Base-by-base conservation (phyloP, 2,329 filamentous ascomycete genomes). In the Penicillium sp. region DNA sequence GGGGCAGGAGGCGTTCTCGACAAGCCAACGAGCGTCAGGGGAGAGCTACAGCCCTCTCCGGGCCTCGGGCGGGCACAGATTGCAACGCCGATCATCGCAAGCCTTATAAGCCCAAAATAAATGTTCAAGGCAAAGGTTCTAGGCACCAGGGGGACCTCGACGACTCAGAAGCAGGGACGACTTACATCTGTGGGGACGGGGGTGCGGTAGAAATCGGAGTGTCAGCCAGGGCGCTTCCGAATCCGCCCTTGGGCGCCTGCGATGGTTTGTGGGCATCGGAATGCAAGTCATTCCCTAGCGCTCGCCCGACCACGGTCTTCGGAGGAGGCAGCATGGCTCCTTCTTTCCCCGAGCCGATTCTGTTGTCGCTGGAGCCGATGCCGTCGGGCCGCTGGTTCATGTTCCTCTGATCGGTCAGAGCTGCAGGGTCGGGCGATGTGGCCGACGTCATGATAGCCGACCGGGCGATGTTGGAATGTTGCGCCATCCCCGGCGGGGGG, bases 151-250 rank as follows among this genome's bases (percentile, higher is more conserved):
- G 18, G 40, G 7, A 32, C 17, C 15, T 42, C 15, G 42, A 51
- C 48, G 45, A 47, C 52, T 42, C 41, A 46, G 45, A 48, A 49
- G 45, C 35, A 40, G 32, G 43, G 16, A 47, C 40, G 33, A 71
- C 77, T 67, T 64, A 81, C 78, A 81, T 78, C 59, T 75, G 74
- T 54, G 79, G 79, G 58, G 78, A 83, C 54, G 70, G 75, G 19
- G 81, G 80, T 37, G 77, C 77, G 48, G 80, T 83, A 42, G 79
- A 76, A 57, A 71, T 60, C 45, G 81, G 81, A 46, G 81, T 84
- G 63, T 84, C 81, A 52, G 75, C 79, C 62, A 81, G 58, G 23
- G 78, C 75, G 36, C 58, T 62, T 44, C 77, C 76, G 54, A 77
- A 69, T 55, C 72, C 72, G 58, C 71, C 63, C 58, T 64, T 66